phyloP scores from a whole-genome alignment of 2,329 filamentous ascomycete genomes.

The Stemphylium beticola region DNA sequence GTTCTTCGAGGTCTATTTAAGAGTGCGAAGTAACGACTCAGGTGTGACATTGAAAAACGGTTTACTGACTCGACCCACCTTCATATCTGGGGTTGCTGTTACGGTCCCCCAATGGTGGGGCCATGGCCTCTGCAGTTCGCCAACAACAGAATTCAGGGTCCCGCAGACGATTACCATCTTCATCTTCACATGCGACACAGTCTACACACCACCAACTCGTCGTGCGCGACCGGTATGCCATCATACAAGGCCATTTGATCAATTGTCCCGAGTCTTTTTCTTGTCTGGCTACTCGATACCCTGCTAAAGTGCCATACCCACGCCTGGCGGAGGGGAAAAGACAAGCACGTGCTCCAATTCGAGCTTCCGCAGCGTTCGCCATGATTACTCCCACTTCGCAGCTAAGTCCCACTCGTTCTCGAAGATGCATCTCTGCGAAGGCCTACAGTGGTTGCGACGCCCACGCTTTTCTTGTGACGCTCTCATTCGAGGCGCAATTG shows the following conservation, averaged over 20 bases:
- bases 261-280: not conserved
- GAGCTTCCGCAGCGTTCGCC: slow-evolving; percentile 10
- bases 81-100: not conserved
- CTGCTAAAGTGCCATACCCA: not conserved
- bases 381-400: not conserved
- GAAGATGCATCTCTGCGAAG: slow-evolving; percentile 11
- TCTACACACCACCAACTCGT: not conserved
- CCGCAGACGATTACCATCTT: not conserved
- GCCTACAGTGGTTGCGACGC: slow-evolving; percentile 22
- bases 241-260: not conserved
- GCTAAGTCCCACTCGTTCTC: slow-evolving; percentile 25
- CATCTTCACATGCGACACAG: slow-evolving; percentile 9
- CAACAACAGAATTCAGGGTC: slow-evolving; percentile 4
- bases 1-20: not conserved
- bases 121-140: not conserved
- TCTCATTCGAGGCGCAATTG: slow-evolving; percentile 35
- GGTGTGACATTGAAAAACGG: not conserved
- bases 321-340: not conserved
- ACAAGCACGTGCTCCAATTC: slow-evolving; percentile 23
- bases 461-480: slow-evolving; percentile 32
- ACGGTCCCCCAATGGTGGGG: not conserved
- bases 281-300: not conserved
- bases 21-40: not conserved
- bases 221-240: not conserved
- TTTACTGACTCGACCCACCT: not conserved